Percentiles rank a stretch among this genome's conserved stretches.
These are phyloP conservation scores for Capsicum rhomboideum DNA, from an alignment of 257 asterid species.

Conservation along the genomic window DNA sequence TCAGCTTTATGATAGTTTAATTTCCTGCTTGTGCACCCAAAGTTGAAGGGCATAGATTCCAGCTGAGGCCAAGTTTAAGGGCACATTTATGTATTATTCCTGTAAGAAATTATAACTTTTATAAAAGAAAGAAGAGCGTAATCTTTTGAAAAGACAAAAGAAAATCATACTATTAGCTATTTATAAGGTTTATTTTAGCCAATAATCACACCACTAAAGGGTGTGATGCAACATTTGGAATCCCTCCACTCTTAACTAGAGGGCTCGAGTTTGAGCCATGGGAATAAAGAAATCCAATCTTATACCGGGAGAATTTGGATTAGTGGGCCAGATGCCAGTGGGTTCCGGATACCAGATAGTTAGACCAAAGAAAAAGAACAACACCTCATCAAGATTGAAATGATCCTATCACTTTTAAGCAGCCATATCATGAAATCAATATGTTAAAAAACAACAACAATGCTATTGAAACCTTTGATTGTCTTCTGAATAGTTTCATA, in stretches of 20 bases:
- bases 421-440: background rate
- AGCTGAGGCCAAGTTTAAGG: too few species aligned
- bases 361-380: background rate
- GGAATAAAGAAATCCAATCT: too few species aligned
- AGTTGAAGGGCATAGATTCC: too few species aligned
- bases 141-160: background rate
- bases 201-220: background rate
- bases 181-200: background rate
- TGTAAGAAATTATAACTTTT: too few species aligned
- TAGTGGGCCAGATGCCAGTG: background rate
- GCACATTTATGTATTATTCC: too few species aligned
- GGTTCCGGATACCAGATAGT: background rate
- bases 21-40: too few species aligned
- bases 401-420: background rate
- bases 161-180: background rate
- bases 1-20: too few species aligned
- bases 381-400: background rate
- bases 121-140: background rate
- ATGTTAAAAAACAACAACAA: background rate
- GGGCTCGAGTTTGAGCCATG: background rate
- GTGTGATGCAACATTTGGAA: background rate
- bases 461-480: constrained; percentile 36
- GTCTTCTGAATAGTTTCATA: constrained; percentile 36
- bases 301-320: background rate
- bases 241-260: background rate